Evolutionary conservation across 345 rosid species (phyloP).

Genomic region (Euphorbia tirucalli): DNA sequence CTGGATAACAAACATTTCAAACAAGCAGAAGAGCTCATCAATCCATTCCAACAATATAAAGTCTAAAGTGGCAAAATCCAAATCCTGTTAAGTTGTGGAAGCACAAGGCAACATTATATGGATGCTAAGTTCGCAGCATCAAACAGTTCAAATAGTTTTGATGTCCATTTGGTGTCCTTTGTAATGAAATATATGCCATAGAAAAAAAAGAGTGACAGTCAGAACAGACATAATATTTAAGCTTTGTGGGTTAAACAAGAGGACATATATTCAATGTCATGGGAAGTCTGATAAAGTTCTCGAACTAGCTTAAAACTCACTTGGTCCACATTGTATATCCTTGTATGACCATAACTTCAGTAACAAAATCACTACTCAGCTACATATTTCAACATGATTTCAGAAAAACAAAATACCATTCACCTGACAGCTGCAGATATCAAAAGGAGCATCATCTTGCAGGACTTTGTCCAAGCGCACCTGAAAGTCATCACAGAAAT

Average conservation of each 20-base stretch:
- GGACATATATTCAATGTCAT: background rate
- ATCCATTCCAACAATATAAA: too few species aligned
- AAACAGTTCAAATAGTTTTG: background rate
- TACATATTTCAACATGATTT: background rate
- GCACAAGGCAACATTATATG: background rate
- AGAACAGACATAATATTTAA: background rate
- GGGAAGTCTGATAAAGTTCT: background rate
- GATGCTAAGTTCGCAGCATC: background rate
- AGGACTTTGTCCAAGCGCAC: constrained; percentile 77
- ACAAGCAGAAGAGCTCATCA: background rate
- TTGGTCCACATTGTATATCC: background rate
- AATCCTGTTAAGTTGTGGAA: background rate
- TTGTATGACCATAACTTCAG: background rate
- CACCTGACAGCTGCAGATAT: constrained; percentile 98
- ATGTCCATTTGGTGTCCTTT: background rate
- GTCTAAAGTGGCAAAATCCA: too few species aligned
- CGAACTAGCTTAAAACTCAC: background rate
- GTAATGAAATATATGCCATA: background rate
- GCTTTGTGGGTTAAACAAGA: background rate
- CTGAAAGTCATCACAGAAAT: constrained; percentile 42
- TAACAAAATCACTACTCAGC: background rate
- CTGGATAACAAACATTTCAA: background rate
- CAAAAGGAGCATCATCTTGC: constrained; percentile 93
- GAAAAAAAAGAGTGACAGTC: background rate
- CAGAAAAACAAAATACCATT: constrained; percentile 12